Evolutionary conservation across 2,329 filamentous ascomycete species (phyloP), one percentile per base, ranked within the genome.

Genomic region (Coniochaeta hoffmannii): DNA sequence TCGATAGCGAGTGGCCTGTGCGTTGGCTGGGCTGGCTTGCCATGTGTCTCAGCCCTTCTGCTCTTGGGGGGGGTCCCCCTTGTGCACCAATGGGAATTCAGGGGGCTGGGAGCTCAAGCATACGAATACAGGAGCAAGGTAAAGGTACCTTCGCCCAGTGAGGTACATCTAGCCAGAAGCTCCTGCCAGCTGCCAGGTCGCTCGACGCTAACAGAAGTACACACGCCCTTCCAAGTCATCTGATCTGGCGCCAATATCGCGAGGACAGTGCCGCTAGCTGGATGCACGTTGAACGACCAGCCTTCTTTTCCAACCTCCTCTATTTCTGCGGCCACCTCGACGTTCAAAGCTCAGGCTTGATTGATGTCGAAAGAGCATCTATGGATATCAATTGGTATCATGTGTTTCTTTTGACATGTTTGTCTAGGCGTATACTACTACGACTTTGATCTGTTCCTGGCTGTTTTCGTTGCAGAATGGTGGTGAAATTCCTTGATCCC

Each of bases 191-290:
- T 44, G 38, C 22, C 38, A 14, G 10, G 19, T 15, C 19, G 10
- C 2, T 28, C 3, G 2, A 24, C 22, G 22, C 41, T 46, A 46
- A 6, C 41, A 46, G 41, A n/a, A 46, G 41, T 28, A 46, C 19
- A 5, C 6, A 12, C 14, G 6, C 41, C 22, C 14, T 28, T n/a
- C 4, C 8, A 4, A 51, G 49, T 51, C 61, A 62, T 56, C 58
- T 63, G 61, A 61, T 57, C 53, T 57, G 57, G 61, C 60, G 61
- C 53, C 55, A 60, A 50, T 61, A 58, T 63, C 61, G 61, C 60
- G 60, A 56, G 55, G 54, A 62, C 60, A 62, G 60, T 61, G 59
- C 28, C 41, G 15, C 26, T 46, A 46, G 41, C 41, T 28, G 3
- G 2, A 28, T 28, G 41, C 41, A 46, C 41, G 41, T 46, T 46